Base-by-base conservation (phyloP, 176 grass and related monocot genomes). In the Puya raimondii region DNA sequence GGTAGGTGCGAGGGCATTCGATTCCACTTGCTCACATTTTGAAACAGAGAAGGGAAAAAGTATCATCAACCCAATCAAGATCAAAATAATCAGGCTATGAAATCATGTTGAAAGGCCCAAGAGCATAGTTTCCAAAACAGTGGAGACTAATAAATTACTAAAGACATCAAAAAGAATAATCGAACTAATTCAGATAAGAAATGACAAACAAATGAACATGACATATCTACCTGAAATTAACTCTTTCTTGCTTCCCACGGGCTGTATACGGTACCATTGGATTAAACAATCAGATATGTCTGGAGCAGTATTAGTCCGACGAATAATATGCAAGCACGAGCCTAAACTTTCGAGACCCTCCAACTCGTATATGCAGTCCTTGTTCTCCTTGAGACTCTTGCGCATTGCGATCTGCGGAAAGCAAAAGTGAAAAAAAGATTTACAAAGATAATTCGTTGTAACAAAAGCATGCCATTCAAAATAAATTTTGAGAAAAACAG, bases 301-400 rank as follows among this genome's bases (percentile, higher is more conserved):
- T 61, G 77, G 83, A 50, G 70, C 29, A 65, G 53, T 65, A 69
- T 71, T 68, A 51, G 22, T 67, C 23, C 66, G 71, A 66, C 64
- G 61, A 78, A 89, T 77, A 75, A 94, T 87, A 29, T 69, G 78
- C 68, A 94, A 67, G 57, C 83, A 79, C 71, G 91, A 89, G 51
- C 91, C 91, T 81, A 94, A 89, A 77, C 83, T 84, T 70, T 94
- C 86, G 27, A 90, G 72, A 78, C 91, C 91, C 15, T 90, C 91
- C 71, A 94, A 61, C 78, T 87, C 81, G 2, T 88, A 89, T 3
- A 69, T 64, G 56, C 72, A 59, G 50, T 72, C 53, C 50, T 65
- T 59, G 16, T 72, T 77, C 52, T 86, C 78, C 23, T 85, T 70
- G 49, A 65, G 33, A 50, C 48, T 90, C 85, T 81, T 95, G 48